Conservation (phyloP, 495 filamentous ascomycete species). For the Talaromyces adpressus region DNA sequence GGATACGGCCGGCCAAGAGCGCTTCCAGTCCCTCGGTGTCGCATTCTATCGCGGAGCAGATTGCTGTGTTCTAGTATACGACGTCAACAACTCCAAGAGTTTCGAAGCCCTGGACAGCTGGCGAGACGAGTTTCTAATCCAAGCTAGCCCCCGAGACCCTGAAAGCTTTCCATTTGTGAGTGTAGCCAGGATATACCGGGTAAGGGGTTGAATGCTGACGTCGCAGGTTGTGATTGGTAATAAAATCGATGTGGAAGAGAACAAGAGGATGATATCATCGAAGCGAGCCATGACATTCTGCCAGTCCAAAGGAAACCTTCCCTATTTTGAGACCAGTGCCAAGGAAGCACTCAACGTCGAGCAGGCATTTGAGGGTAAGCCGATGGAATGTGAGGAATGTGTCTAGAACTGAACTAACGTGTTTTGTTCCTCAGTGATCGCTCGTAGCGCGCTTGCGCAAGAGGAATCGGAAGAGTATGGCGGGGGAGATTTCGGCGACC, state of each 20-base stretch:
- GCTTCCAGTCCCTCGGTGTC: constrained; percentile 95
- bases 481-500: constrained; percentile 89
- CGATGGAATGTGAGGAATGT: not conserved
- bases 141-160: constrained; percentile 91
- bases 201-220: constrained; percentile 7
- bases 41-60: constrained; percentile 98
- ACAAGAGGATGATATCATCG: constrained; percentile 89
- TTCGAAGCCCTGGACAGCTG: constrained; percentile 98
- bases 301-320: constrained; percentile 92
- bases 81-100: constrained; percentile 98
- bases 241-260: constrained; percentile 98
- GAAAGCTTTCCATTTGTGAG: constrained; percentile 97
- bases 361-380: constrained; percentile 91
- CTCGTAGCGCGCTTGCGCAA: constrained; percentile 87
- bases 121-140: constrained; percentile 97
- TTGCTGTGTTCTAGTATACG: constrained; percentile 97
- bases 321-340: constrained; percentile 98
- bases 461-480: constrained; percentile 91
- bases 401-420: constrained; percentile 7
- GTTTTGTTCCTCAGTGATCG: constrained; percentile 62
- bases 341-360: constrained; percentile 99
- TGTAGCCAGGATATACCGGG: constrained; percentile 11
- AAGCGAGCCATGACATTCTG: constrained; percentile 97
- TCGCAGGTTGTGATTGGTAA: constrained; percentile 85
- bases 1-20: constrained; percentile 97